phyloP scores from a whole-genome alignment of 257 asterid genomes.

The Jacaranda copaia region DNA sequence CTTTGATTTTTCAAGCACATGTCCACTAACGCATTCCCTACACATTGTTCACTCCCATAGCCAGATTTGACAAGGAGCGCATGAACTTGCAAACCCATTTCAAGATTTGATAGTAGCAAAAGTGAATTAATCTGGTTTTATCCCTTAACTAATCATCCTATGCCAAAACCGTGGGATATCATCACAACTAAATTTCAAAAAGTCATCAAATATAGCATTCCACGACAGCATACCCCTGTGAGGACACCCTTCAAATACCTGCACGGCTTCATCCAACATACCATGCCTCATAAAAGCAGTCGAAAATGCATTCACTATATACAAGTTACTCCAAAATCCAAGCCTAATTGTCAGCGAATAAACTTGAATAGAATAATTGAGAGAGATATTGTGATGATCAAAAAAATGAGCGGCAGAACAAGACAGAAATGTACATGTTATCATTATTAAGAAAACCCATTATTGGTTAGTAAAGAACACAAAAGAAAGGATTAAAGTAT shows the following conservation, averaged over 20 bases:
- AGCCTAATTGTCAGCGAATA: slow-evolving; percentile 57
- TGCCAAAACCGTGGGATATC: slow-evolving; percentile 55
- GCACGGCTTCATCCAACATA: slow-evolving; percentile 57
- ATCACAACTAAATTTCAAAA: slow-evolving; percentile 48
- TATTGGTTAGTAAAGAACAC: too few relatives aligned
- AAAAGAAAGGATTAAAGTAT: too few relatives aligned
- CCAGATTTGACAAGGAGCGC: slow-evolving; percentile 65
- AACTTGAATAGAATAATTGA: too few relatives aligned
- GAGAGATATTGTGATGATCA: too few relatives aligned
- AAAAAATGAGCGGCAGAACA: too few relatives aligned
- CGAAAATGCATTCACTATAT: slow-evolving; percentile 60
- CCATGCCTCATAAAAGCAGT: slow-evolving; percentile 62
- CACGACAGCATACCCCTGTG: slow-evolving; percentile 64
- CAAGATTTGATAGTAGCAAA: slow-evolving; percentile 59
- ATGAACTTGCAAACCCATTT: slow-evolving; percentile 71
- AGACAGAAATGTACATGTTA: too few relatives aligned
- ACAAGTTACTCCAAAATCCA: slow-evolving; percentile 65
- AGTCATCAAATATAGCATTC: slow-evolving; percentile 75
- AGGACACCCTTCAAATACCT: slow-evolving; percentile 50
- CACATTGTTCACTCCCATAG: slow-evolving; percentile 65
- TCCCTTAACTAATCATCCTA: slow-evolving; percentile 64
- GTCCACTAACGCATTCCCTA: slow-evolving; percentile 73
- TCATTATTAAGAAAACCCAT: too few relatives aligned
- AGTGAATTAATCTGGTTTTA: slow-evolving; percentile 68
- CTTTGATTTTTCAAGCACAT: slow-evolving; percentile 68